Base-by-base conservation (phyloP, 352 stramenopile species). In the Phytophthora meadii region DNA sequence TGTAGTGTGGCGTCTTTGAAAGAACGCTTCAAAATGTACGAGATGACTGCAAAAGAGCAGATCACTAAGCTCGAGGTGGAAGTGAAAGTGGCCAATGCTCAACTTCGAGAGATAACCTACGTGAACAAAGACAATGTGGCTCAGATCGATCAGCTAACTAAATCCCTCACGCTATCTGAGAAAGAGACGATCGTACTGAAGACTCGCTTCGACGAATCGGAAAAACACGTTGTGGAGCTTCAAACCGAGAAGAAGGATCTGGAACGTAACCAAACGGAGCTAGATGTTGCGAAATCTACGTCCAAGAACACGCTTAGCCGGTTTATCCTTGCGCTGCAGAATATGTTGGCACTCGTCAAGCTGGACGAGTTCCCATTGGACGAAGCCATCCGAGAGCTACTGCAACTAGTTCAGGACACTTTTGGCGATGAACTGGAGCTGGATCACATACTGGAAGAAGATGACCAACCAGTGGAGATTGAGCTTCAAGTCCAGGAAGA, bases 61-160 rank as follows among this genome's bases (percentile, higher is more conserved):
- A 77, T 92, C n/a, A 89, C 78, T 0, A 92, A 90, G 46, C 68
- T 94, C 0, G 84, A 93, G 39, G 81, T 93, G n/a, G 84, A 94
- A 68, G 70, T 95, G 40, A 91, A 90, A 36, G 84, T 92, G 11
- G 78, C 81, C 8, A 83, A 67, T 19, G 78, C 84, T 0, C 85
- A 94, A 56, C 61, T 95, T 0, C 82, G 84, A 2, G 85, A 95
- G 59, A 79, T 90, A 32, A 87, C 84, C 11, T 92, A 90, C 48
- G 77, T 84, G 32, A 92, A 89, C 46, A 80, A 83, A 7, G 86
- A 92, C 58, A 91, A 93, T 39, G 71, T 84, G 4, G 70, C 75
- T 4, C 70, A 81, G 49, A 90, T 92, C 37, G 66, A 73, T 2
- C 77, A 92, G 22, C 49, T 93, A 36, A 76, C 68, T 10, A 93